phyloP scores from a whole-genome alignment of 164 flowering plant genomes.

The Berberis vulgaris region DNA sequence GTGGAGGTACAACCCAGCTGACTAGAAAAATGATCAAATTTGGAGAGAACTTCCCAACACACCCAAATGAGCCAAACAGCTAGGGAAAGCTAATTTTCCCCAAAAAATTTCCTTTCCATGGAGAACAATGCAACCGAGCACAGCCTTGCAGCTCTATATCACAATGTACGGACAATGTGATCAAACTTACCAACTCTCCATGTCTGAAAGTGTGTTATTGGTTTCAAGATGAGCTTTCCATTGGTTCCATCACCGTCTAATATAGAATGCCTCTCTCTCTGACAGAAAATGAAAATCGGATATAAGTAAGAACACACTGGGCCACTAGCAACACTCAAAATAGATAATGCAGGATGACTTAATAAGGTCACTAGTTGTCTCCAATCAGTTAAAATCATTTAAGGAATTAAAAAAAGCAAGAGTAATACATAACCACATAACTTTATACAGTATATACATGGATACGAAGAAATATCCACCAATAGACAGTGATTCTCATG shows the following conservation, averaged over 20 bases:
- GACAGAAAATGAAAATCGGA: conserved; percentile 12
- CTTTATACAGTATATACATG: no score
- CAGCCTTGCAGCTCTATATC: no score
- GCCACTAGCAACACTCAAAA: background rate
- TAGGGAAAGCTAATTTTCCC: background rate
- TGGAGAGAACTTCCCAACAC: no score
- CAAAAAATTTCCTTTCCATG: background rate
- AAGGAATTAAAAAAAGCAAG: no score
- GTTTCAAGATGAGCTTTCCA: conserved; percentile 56
- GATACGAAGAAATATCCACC: no score
- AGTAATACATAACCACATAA: no score
- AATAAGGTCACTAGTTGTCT: background rate
- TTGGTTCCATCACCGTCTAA: conserved; percentile 44
- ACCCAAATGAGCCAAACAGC: background rate
- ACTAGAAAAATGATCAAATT: no score
- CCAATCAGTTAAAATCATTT: background rate
- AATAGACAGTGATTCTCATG: no score
- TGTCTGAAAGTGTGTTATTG: conserved; percentile 73
- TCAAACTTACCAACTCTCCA: conserved; percentile 84
- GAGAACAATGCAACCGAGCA: no score
- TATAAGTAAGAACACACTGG: background rate
- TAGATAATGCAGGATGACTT: background rate
- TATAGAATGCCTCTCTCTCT: conserved; percentile 66
- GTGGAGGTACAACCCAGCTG: no score
- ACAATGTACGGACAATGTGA: background rate